phyloP scores from a whole-genome alignment of 345 rosid genomes.

The Eucalyptus grandis region DNA sequence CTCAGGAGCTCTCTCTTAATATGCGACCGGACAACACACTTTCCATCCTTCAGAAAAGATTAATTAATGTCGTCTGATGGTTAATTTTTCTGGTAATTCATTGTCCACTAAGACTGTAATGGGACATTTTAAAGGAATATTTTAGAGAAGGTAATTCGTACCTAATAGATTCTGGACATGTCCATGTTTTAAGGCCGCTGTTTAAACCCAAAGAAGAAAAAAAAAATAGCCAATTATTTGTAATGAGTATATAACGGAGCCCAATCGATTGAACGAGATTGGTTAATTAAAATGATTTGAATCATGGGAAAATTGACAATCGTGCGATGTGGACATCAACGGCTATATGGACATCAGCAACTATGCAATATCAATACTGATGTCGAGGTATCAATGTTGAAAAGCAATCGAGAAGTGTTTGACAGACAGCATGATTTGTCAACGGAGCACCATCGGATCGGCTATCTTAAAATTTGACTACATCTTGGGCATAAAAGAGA shows the following conservation, averaged over 20 bases:
- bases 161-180: neutral
- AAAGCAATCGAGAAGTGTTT: neutral
- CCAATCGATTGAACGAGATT: neutral
- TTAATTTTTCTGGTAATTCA: neutral
- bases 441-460: rapidly evolving
- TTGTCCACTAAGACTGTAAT: neutral
- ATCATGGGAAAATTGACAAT: neutral
- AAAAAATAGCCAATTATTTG: neutral
- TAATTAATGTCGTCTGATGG: neutral
- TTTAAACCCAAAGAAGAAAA: neutral
- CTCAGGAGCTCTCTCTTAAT: neutral
- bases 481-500: neutral
- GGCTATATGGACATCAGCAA: neutral
- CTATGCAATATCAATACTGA: neutral
- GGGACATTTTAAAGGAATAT: neutral
- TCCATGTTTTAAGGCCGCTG: neutral
- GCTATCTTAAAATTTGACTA: neutral
- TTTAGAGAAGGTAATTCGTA: neutral
- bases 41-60: neutral
- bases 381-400: neutral
- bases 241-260: neutral
- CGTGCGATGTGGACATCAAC: neutral
- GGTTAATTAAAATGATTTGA: neutral
- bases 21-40: neutral
- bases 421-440: neutral